Evolutionary conservation across 2,329 filamentous ascomycete genomes (phyloP).

Genomic region (Hypoxylon sp.): DNA sequence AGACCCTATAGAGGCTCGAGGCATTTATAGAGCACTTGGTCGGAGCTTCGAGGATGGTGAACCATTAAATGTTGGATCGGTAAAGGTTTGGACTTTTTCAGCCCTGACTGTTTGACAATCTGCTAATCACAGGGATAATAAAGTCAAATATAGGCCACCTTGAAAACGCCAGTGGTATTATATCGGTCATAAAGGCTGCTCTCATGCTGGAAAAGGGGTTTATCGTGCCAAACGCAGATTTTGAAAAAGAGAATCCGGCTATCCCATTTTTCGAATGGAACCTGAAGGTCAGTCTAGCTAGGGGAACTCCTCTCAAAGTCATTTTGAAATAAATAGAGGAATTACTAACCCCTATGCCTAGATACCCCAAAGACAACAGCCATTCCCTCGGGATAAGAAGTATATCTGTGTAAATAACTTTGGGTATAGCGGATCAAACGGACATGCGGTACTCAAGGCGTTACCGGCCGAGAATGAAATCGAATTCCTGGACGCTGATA

Average conservation of each 20-base stretch:
- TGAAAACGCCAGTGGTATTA: constrained; percentile 59
- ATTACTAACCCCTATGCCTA: constrained; percentile 25
- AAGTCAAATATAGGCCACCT: constrained; percentile 50
- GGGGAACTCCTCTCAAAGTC: not conserved
- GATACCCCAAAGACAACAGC: constrained; percentile 44
- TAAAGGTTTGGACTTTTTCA: not conserved
- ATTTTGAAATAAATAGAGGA: not conserved
- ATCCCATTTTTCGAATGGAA: constrained; percentile 49
- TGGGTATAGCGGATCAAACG: constrained; percentile 57
- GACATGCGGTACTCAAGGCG: constrained; percentile 53
- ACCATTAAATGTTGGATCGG: constrained; percentile 39
- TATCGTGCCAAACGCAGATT: constrained; percentile 61
- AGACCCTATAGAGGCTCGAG: constrained; percentile 44
- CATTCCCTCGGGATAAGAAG: constrained; percentile 43
- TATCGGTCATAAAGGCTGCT: constrained; percentile 59
- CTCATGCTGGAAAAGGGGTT: constrained; percentile 61
- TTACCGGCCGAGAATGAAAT: constrained; percentile 41
- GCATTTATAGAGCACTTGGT: constrained; percentile 38
- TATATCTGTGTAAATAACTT: constrained; percentile 55
- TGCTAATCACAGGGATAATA: constrained; percentile 1
- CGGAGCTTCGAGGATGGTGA: constrained; percentile 18
- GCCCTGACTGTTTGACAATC: not conserved
- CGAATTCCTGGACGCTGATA: constrained; percentile 33
- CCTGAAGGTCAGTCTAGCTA: constrained; percentile 39
- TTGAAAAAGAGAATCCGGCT: constrained; percentile 56